Percentiles rank a stretch among this genome's conserved stretches.
Evolutionary conservation across 192 early-diverging fungal genomes (phyloP).

Genomic region (Coemansia sp.): DNA sequence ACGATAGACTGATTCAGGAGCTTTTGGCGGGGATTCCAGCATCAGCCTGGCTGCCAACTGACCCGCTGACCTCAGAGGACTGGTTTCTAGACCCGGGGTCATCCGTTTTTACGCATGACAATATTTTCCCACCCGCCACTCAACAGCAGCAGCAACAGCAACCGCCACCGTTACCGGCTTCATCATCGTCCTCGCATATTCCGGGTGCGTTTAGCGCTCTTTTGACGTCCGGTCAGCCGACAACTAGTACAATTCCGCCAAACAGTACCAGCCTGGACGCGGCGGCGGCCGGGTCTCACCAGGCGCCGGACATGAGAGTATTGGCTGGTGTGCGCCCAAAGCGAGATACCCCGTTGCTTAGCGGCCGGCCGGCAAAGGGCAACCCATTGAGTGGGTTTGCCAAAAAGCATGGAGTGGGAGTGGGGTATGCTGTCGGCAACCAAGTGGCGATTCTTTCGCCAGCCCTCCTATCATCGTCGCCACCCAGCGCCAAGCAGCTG

Average conservation of each 20-base stretch:
- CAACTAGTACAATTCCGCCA: not conserved
- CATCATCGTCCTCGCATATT: not conserved
- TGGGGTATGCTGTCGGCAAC: constrained; percentile 42
- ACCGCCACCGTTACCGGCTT: not conserved
- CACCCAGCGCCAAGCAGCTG: constrained; percentile 45
- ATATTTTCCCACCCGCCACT: not conserved
- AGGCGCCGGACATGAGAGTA: constrained; percentile 24
- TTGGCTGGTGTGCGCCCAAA: constrained; percentile 26
- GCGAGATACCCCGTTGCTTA: constrained; percentile 20
- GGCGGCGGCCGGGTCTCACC: not conserved
- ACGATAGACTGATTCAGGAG: constrained; percentile 45
- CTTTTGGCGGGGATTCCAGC: constrained; percentile 48
- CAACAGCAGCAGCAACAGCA: not conserved
- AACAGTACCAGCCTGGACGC: not conserved
- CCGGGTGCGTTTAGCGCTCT: not conserved
- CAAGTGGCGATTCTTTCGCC: constrained; percentile 41
- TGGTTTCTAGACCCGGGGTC: constrained; percentile 44
- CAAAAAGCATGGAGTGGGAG: constrained; percentile 44
- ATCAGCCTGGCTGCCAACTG: constrained; percentile 41
- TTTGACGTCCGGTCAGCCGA: not conserved
- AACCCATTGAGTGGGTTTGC: constrained; percentile 47
- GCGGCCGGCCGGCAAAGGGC: constrained; percentile 12
- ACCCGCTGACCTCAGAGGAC: constrained; percentile 48
- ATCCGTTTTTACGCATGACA: constrained; percentile 36
- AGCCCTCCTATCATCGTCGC: constrained; percentile 49